Conservation (phyloP, 148 eudicot species). For the Vaccinium darrowii region DNA sequence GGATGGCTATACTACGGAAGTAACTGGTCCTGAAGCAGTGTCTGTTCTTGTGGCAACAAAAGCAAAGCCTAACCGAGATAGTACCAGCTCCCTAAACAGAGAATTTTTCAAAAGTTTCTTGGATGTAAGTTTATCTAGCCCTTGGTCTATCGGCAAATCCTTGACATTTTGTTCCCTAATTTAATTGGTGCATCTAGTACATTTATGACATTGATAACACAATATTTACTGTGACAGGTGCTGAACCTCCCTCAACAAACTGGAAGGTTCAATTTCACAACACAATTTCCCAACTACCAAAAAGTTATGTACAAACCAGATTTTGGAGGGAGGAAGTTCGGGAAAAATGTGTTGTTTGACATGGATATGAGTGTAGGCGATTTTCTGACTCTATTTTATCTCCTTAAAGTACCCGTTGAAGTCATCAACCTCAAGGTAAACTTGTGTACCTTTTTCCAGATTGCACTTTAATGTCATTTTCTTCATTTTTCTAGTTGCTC, state of each 20-base stretch:
- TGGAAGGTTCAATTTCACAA: conserved; percentile 73
- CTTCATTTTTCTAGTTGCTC: neutral
- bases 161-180: neutral
- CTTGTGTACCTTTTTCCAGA: neutral
- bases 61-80: conserved; percentile 63
- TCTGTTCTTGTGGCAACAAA: conserved; percentile 68
- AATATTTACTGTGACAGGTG: conserved; percentile 39
- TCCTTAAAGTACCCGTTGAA: conserved; percentile 73
- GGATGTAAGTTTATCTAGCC: conserved; percentile 46
- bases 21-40: conserved; percentile 46
- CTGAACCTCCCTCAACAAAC: conserved; percentile 55
- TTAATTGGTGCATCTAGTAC: neutral
- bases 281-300: conserved; percentile 63
- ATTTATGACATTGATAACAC: neutral
- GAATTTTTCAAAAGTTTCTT: conserved; percentile 60
- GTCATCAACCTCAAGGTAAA: conserved; percentile 65
- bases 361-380: conserved; percentile 97
- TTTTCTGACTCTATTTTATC: conserved; percentile 75
- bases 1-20: conserved; percentile 85
- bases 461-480: neutral
- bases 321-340: conserved; percentile 40
- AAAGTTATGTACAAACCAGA: conserved; percentile 50
- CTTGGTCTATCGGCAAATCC: neutral
- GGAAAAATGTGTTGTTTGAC: conserved; percentile 70
- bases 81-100: conserved; percentile 39